Evolutionary conservation across 345 rosid genomes (phyloP), one percentile per base, ranked within the genome.

Genomic region (Aquilaria yunnanensis): DNA sequence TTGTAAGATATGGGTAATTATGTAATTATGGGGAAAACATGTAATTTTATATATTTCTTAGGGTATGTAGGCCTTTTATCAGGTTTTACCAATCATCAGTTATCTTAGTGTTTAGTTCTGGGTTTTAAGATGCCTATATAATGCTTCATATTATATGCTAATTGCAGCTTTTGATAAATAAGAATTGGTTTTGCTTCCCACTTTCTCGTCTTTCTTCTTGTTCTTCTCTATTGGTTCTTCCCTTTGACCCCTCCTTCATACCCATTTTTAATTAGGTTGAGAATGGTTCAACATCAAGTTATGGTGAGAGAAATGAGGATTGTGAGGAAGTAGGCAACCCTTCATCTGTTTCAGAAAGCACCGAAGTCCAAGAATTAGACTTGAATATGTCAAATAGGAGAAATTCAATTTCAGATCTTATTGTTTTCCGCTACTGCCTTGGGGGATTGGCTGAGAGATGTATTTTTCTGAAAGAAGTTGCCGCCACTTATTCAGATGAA

Each of bases 401-500:
- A 61, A 78, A 77, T 68, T 59, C 81, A 60, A 69, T 89, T 70
- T 75, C 97, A 37, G 96, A 90, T 72, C 60, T 70, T 43, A 68
- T 71, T 48, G 72, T 83, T 64, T 90, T 91, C 69, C 85, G 73
- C 65, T 90, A 90, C 77, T 94, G 99, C 76, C 77, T 94, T 51
- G 96, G 91, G 72, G 76, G 80, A 66, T 71, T 80, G 75, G 65
- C 80, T 55, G 96, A 94, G 69, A 85, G 87, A 81, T 82, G 87
- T 63, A 60, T 75, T 63, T 75, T 94, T 60, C 87, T 91, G 49
- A 88, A 91, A 82, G 96, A 94, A 66, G 75, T 94, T 76, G 85
- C 87, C 43, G 68, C 74, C 55, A 82, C 82, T 61, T 66, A 78
- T 68, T 79, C 89, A 45, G 85, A 94, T 67, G 81, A 78, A 67